Conservation (phyloP, 768 basidiomycete species). For the Russula abietina region DNA sequence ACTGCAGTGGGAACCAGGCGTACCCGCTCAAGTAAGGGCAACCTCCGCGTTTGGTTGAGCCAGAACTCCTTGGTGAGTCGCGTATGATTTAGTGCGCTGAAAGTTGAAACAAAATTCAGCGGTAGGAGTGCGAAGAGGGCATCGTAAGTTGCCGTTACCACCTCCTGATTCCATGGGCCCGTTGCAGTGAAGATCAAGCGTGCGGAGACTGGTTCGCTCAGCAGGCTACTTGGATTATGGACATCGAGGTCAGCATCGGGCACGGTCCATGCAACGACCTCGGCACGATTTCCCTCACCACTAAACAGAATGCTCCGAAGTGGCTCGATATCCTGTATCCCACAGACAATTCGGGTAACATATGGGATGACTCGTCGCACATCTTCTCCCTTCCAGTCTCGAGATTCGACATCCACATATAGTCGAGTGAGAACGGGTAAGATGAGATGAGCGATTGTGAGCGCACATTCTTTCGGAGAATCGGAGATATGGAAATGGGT, state of each 20-base stretch:
- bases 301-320: background rate
- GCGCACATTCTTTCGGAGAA: background rate
- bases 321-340: slow-evolving; percentile 1
- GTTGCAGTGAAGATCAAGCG: background rate
- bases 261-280: background rate
- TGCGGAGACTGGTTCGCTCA: background rate
- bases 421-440: slow-evolving; percentile 6
- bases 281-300: background rate
- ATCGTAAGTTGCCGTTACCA: background rate
- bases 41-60: background rate
- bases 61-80: background rate
- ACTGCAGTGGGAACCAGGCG: background rate
- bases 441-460: slow-evolving; percentile 4
- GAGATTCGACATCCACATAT: background rate
- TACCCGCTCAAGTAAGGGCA: background rate
- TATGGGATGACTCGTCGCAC: background rate
- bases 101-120: background rate
- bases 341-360: background rate
- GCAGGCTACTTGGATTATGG: background rate
- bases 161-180: no score
- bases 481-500: background rate
- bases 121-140: background rate
- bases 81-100: background rate
- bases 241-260: background rate
- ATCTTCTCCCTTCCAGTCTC: background rate